Evolutionary conservation across 495 filamentous ascomycete species (phyloP), one percentile per base, ranked within the genome.

Genomic region (Recurvomyces mirabilis): DNA sequence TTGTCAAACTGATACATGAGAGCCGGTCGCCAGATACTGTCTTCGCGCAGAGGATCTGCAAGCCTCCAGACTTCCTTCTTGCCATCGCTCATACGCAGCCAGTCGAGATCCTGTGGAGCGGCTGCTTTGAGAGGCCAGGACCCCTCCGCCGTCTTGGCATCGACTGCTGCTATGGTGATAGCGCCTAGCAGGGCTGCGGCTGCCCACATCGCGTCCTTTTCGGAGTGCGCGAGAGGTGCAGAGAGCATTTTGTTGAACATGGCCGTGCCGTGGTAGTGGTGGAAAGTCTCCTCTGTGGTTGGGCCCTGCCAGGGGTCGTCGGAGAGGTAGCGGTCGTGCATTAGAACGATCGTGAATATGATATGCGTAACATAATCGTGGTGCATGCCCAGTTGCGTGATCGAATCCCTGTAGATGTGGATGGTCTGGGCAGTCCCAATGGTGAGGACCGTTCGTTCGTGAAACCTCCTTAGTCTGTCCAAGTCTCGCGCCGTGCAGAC

Each of bases 161-260:
- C 59, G 37, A 65, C 47, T 28, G 51, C 58, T 17, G 62, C 57
- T 20, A 68, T 57, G 23, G 58, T 49, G 7, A 54, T 52, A 38
- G 47, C 47, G 20, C 64, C 55, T 4, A 68, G 49, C 2, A 69
- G 39, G n/a, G 53, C 59, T 2, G 64, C 59, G 3, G 59, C 56
- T 15, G 55, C 56, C 62, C 59, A 69, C 20, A 71, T 38, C 11
- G 63, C 53, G 43, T 71, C 66, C 10, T 60, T 56, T 5, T 61
- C 54, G 1, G 37, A 20, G 2, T 53, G 45, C 10, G 28, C 22
- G 37, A 63, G 50, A 17, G 57, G 56, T 1, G 6, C 5, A 15
- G 60, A 60, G n/a, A 70, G 52, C 15, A 57, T 54, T 9, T 39
- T 38, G 53, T 64, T 62, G 54, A 69, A 64, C 10, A 64, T 47